Evolutionary conservation across 1,284 basidiomycete species (phyloP), one percentile per base, ranked within the genome.

Genomic region (Ganoderma resinaceum): DNA sequence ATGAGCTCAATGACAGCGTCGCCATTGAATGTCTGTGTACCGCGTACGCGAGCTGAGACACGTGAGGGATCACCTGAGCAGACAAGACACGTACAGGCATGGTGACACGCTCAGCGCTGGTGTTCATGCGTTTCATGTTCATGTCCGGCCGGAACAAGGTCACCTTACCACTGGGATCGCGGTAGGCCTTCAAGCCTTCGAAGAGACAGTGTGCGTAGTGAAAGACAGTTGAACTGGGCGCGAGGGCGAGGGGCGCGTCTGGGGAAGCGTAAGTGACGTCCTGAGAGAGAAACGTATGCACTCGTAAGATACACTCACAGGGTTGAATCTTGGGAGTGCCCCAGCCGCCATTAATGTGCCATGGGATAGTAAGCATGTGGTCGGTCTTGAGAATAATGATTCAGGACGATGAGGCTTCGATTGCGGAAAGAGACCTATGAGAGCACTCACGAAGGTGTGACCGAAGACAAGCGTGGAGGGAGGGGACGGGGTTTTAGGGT

Each of bases 181-280:
- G 87, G 83, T 99, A 99, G 0, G 97, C 97, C 80, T 99, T 99
- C 88, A 98, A 89, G 31, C 97, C 97, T 79, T 99, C 97, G 76
- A 99, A 99, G 65, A 95, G 78, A 37, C 90, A 88, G 75, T 94
- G 92, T 0, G 96, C 97, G 82, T 99, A 99, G 81, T 99, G 97
- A 72, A 99, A 86, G 40, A 98, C 95, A 70, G 94, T 95, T 14
- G 90, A 87, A 70, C 93, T 93, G 9, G 97, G 97, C 68, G 94
- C 90, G 26, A 99, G 84, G 33, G 82, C 77, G 33, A 99, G 82
- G 6, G 75, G 75, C 1, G 70, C 72, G 62, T 78, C 78, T 79
- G 58, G 23, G 26, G 18, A 37, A 63, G n/a, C 5, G 16, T 61
- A 0, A 46, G 40, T 20, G 14, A 37, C 61, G n/a, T 55, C 4